Evolutionary conservation across 2,329 filamentous ascomycete genomes (phyloP), one percentile per base, ranked within the genome.

Genomic region (Teratosphaeria zuluensis): DNA sequence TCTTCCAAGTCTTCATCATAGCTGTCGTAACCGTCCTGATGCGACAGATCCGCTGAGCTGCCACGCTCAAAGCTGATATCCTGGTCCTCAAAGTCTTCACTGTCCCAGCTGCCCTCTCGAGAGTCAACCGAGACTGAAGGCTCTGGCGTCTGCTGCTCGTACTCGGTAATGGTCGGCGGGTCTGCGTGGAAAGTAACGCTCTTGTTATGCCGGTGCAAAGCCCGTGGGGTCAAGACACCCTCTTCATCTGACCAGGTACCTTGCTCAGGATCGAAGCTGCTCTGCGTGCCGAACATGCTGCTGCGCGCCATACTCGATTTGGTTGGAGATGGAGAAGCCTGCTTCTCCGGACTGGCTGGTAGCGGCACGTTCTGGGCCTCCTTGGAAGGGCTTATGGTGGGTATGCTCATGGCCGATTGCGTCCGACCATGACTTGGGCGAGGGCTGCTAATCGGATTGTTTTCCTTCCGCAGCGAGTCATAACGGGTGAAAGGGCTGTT

Each of bases 141-240:
- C 70, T 96, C 94, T 11, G 94, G 94, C 1, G 94, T 99, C 35
- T 90, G 89, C 88, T 96, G 92, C 75, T 97, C 94, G 73, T 97
- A 99, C 75, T 99, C 94, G 71, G 97, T 96, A 68, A 99, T 83
- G 71, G 95, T 89, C 28, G 94, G 94, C 24, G 92, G 92, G 1
- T 90, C 91, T 42, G 87, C 88, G 75, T 97, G 91, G 71, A 99
- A 99, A 0, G 92, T 99, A 59, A 99, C 94, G 68, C 92, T 96
- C 80, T 99, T 99, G 54, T 90, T 86, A 74, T 96, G 89, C 57
- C 91, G 88, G 70, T 90, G 88, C 51, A 91, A 80, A 9, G 80
- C 81, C 64, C 84, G 84, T 57, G 88, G 86, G 6, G 83, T 82
- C 38, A 84, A 83, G 16, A 81, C 78, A 48, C 80, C 77, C 19